Evolutionary conservation across 2,329 filamentous ascomycete genomes (phyloP).

Genomic region (Penicillium sp.): DNA sequence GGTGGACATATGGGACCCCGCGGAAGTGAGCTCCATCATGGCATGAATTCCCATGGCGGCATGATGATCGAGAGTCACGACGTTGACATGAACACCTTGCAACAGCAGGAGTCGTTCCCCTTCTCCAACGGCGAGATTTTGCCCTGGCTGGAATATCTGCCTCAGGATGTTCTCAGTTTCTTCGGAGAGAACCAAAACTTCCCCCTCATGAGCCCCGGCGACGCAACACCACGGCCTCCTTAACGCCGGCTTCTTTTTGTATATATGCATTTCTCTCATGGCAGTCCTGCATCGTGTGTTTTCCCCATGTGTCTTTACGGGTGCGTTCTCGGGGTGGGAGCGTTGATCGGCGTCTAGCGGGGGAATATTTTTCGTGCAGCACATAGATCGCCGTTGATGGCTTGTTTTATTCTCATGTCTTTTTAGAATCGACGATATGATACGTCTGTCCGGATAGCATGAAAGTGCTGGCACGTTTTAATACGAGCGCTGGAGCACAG

Average conservation of each 20-base stretch:
- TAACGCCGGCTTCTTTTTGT: constrained; percentile 16
- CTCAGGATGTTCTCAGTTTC: constrained; percentile 61
- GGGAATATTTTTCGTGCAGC: constrained; percentile 1
- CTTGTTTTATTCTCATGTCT: too few relatives aligned
- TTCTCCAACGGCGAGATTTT: constrained; percentile 60
- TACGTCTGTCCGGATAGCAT: too few relatives aligned
- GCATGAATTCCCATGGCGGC: constrained; percentile 21
- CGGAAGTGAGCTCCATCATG: constrained; percentile 19
- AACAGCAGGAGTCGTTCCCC: constrained; percentile 39
- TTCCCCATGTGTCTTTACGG: constrained; percentile 4
- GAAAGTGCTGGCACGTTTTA: too few relatives aligned
- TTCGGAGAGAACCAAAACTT: constrained; percentile 45
- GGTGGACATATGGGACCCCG: constrained; percentile 18
- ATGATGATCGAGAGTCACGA: constrained; percentile 76
- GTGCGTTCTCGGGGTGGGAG: not conserved
- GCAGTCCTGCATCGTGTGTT: constrained; percentile 8
- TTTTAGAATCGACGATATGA: too few relatives aligned
- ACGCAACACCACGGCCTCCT: constrained; percentile 22
- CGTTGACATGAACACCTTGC: constrained; percentile 67
- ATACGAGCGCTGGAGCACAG: too few relatives aligned
- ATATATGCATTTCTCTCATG: constrained; percentile 18
- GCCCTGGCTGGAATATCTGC: constrained; percentile 72
- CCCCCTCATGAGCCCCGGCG: constrained; percentile 32
- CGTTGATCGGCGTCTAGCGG: constrained; percentile 5
- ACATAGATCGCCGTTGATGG: constrained; percentile 3